phyloP scores from a whole-genome alignment of 2,329 filamentous ascomycete species.

The Juglanconis oblonga region DNA sequence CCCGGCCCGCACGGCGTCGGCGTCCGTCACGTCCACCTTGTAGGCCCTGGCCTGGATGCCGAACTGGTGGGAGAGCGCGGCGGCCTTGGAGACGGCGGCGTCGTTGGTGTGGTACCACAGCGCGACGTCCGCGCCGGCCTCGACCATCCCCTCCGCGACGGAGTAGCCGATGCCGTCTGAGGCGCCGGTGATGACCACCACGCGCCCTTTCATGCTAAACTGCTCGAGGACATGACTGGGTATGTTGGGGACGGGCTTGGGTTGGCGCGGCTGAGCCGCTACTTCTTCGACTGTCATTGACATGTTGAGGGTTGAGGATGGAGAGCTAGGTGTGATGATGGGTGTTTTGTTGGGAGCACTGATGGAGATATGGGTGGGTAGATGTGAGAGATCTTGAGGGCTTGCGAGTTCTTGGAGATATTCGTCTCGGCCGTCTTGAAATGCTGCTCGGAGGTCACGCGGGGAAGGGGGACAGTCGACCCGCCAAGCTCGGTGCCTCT shows the following conservation, averaged over 20 bases:
- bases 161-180: conserved; percentile 43
- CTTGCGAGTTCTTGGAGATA: no score
- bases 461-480: conserved; percentile 2
- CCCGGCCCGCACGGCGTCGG: conserved; percentile 31
- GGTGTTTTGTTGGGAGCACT: not conserved
- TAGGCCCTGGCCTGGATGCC: conserved; percentile 38
- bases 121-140: conserved; percentile 40
- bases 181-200: conserved; percentile 42
- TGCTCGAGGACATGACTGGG: conserved; percentile 43
- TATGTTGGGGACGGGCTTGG: conserved; percentile 35
- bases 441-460: not conserved
- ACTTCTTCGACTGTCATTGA: conserved; percentile 35
- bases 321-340: no score
- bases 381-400: not conserved
- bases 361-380: not conserved
- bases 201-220: conserved; percentile 38
- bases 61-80: conserved; percentile 36
- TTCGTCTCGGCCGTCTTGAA: not conserved
- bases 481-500: conserved; percentile 3
- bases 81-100: conserved; percentile 29
- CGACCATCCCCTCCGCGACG: conserved; percentile 43
- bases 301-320: conserved; percentile 26
- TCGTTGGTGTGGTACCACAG: conserved; percentile 33
- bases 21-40: conserved; percentile 43
- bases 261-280: conserved; percentile 30